phyloP scores from a whole-genome alignment of 306 rosid genomes.

The Adenanthera pavonina region DNA sequence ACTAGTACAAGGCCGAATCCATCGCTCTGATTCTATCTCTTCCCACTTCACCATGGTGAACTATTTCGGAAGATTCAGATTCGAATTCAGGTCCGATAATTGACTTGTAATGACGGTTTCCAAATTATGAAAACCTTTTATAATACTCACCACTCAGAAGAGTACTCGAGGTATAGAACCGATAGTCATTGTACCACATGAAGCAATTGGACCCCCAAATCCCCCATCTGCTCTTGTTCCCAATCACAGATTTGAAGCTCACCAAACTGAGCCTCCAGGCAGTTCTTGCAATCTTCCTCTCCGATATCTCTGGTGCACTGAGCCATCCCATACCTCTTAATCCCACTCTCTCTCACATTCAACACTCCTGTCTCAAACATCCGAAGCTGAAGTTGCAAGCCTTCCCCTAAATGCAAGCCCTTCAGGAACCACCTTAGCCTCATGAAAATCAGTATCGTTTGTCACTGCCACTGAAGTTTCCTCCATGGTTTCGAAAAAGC shows the following conservation, averaged over 20 bases:
- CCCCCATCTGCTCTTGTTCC: slow-evolving; percentile 67
- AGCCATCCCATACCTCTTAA: slow-evolving; percentile 65
- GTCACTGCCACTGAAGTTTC: slow-evolving; percentile 39
- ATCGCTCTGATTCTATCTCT: too few species aligned
- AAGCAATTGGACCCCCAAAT: slow-evolving; percentile 57
- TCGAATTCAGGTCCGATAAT: too few species aligned
- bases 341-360: slow-evolving; percentile 50
- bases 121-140: neutral
- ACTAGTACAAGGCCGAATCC: too few species aligned
- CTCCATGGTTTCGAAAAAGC: slow-evolving; percentile 50
- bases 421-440: slow-evolving; percentile 45
- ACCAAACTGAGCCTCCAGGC: slow-evolving; percentile 52
- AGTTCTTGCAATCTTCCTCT: slow-evolving; percentile 47
- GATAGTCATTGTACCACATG: slow-evolving; percentile 69
- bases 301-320: slow-evolving; percentile 67
- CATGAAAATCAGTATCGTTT: slow-evolving; percentile 61
- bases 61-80: too few species aligned
- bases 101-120: neutral
- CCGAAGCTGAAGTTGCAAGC: slow-evolving; percentile 42
- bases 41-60: too few species aligned
- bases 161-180: slow-evolving; percentile 48
- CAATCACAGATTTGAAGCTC: slow-evolving; percentile 46
- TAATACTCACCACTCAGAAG: slow-evolving; percentile 55
- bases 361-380: slow-evolving; percentile 47
- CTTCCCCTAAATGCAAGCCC: slow-evolving; percentile 53